These are phyloP conservation scores for Globisporangium sylvaticum DNA, from an alignment of 352 stramenopile genomes.

Conservation along the genomic window DNA sequence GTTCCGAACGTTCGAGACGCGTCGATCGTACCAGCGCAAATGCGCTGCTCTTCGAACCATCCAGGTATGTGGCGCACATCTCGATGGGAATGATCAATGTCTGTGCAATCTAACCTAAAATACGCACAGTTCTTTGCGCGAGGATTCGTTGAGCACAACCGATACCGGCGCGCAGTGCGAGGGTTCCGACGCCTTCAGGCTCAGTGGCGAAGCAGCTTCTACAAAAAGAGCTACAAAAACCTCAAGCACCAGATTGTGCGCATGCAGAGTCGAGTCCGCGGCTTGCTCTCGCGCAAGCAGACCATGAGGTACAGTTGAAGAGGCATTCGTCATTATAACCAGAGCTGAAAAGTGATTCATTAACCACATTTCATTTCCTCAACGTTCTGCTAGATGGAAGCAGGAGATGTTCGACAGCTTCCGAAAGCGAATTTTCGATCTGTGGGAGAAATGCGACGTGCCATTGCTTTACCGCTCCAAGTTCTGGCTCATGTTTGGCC, in stretches of 20 bases:
- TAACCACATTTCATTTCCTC: neutral
- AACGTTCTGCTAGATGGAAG: slow-evolving; percentile 45
- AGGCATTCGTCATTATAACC: no score
- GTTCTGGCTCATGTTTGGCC: slow-evolving; percentile 81
- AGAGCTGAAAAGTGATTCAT: no score
- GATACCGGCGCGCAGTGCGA: slow-evolving; percentile 39
- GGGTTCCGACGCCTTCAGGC: slow-evolving; percentile 62
- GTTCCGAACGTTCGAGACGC: slow-evolving; percentile 32
- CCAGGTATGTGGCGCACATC: slow-evolving; percentile 16
- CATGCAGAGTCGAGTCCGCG: slow-evolving; percentile 60
- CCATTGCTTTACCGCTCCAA: slow-evolving; percentile 73
- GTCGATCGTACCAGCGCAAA: slow-evolving; percentile 23
- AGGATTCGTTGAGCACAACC: slow-evolving; percentile 41
- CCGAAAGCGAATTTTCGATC: slow-evolving; percentile 55
- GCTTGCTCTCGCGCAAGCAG: slow-evolving; percentile 49
- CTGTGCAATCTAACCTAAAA: neutral
- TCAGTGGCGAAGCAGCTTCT: slow-evolving; percentile 58
- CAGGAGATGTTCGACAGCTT: slow-evolving; percentile 47
- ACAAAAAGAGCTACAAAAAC: slow-evolving; percentile 59
- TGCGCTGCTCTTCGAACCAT: slow-evolving; percentile 27
- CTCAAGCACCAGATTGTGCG: slow-evolving; percentile 57
- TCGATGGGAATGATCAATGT: neutral
- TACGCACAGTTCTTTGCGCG: slow-evolving; percentile 37
- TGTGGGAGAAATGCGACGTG: slow-evolving; percentile 65
- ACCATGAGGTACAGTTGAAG: slow-evolving; percentile 38